phyloP scores from a whole-genome alignment of 2,329 filamentous ascomycete genomes.

The Colletotrichum lupini region DNA sequence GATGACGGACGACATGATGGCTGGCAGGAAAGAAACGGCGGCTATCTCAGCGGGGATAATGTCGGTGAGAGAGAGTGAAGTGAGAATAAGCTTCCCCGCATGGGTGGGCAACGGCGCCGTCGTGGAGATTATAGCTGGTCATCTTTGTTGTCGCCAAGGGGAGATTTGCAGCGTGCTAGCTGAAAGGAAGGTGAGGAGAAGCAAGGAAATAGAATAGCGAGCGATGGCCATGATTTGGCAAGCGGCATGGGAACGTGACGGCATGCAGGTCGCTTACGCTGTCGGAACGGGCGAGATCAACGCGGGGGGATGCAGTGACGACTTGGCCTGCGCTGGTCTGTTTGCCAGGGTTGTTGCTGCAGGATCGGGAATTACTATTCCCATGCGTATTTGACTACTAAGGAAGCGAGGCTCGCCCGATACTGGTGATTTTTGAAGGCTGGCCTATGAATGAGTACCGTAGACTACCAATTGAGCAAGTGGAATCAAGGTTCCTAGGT shows the following conservation, averaged over 20 bases:
- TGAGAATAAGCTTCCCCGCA: constrained; percentile 23
- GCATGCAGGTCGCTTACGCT: constrained; percentile 21
- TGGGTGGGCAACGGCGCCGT: not conserved
- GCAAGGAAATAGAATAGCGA: not conserved
- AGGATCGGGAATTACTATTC: not conserved
- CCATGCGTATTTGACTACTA: too few species aligned
- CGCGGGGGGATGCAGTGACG: not conserved
- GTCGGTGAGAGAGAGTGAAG: not conserved
- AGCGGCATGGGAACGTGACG: constrained; percentile 4
- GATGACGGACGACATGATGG: constrained; percentile 17
- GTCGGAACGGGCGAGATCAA: constrained; percentile 27
- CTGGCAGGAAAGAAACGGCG: too few species aligned
- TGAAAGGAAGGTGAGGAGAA: not conserved
- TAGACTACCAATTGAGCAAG: too few species aligned
- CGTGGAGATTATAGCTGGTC: not conserved
- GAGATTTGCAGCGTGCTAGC: not conserved
- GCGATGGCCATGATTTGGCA: not conserved
- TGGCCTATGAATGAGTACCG: not conserved
- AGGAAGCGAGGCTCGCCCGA: not conserved
- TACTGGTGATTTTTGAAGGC: not conserved
- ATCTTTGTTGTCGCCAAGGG: not conserved
- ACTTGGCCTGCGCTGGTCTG: constrained; percentile 10
- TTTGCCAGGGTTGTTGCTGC: not conserved
- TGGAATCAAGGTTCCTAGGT: not conserved
- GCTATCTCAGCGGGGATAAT: not conserved